These are phyloP conservation scores for Fusarium sp. DNA, from an alignment of 2,329 filamentous ascomycete species.

Conservation along the genomic window DNA sequence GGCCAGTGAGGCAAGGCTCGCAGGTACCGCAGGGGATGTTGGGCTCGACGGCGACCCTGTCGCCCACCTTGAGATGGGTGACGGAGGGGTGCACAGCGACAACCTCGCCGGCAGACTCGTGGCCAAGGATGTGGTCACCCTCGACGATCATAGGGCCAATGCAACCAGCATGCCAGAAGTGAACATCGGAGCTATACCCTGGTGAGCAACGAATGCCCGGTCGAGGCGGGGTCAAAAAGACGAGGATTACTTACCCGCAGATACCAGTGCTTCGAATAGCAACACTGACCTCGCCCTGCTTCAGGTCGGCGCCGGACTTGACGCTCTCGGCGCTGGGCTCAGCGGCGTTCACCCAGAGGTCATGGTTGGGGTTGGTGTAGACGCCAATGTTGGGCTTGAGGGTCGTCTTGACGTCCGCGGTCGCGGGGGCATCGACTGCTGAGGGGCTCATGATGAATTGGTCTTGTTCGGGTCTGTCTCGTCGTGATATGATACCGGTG, in stretches of 20 bases:
- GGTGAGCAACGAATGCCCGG: constrained; percentile 19
- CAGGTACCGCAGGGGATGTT: constrained; percentile 92
- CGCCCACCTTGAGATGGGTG: constrained; percentile 80
- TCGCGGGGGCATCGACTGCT: constrained; percentile 43
- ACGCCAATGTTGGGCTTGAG: constrained; percentile 91
- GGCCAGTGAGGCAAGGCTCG: constrained; percentile 89
- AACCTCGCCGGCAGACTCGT: constrained; percentile 89
- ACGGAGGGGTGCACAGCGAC: constrained; percentile 86
- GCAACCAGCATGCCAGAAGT: constrained; percentile 96
- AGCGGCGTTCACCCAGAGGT: constrained; percentile 87
- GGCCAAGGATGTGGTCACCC: constrained; percentile 89
- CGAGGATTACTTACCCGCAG: constrained; percentile 74
- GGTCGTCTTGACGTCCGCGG: constrained; percentile 39
- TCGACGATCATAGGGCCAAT: constrained; percentile 96
- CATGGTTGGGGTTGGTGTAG: constrained; percentile 92
- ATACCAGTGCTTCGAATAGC: constrained; percentile 95
- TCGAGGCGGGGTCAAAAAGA: constrained; percentile 1
- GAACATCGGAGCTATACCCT: constrained; percentile 80
- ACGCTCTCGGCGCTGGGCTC: constrained; percentile 81
- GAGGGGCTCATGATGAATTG: constrained; percentile 48
- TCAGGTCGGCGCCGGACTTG: constrained; percentile 72
- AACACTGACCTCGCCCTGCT: constrained; percentile 85
- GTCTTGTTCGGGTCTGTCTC: constrained; percentile 13
- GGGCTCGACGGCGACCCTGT: constrained; percentile 93
- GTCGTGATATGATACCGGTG: constrained; percentile 8